A percentile compares a stretch with the other conserved stretches of the same genome.
These are phyloP conservation scores for Phellinidium pouzarii DNA, from an alignment of 1,284 basidiomycete genomes.

Conservation along the genomic window DNA sequence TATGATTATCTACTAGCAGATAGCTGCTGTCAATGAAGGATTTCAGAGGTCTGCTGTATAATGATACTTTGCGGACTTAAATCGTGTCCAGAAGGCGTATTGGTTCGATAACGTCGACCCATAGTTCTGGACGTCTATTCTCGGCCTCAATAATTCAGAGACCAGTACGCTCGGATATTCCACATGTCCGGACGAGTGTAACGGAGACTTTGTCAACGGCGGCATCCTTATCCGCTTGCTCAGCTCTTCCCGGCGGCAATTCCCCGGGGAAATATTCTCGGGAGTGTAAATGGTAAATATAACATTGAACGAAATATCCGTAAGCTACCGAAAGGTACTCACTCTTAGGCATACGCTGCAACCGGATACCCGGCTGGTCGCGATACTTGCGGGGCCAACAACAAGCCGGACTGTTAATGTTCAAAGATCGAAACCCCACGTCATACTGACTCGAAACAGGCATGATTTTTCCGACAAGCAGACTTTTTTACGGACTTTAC, in stretches of 20 bases:
- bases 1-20: slow-evolving; percentile 36
- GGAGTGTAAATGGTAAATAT: no score
- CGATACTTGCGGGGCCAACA: slow-evolving; percentile 40
- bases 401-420: slow-evolving; percentile 43
- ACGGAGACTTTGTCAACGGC: slow-evolving; percentile 29
- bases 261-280: slow-evolving; percentile 34
- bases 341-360: slow-evolving; percentile 37
- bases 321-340: slow-evolving; percentile 55
- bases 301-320: no score
- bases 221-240: slow-evolving; percentile 35
- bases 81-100: slow-evolving; percentile 30
- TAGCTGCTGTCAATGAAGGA: slow-evolving; percentile 40
- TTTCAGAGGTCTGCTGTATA: slow-evolving; percentile 37
- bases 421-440: no score
- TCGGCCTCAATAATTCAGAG: slow-evolving; percentile 29
- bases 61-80: slow-evolving; percentile 34
- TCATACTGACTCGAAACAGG: no score
- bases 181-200: slow-evolving; percentile 35
- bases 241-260: slow-evolving; percentile 36
- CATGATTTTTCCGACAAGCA: no score
- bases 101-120: slow-evolving; percentile 33
- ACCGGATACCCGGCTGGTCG: slow-evolving; percentile 40
- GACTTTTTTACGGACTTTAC: slow-evolving; percentile 41
- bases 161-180: slow-evolving; percentile 32
- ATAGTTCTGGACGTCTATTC: slow-evolving; percentile 33